Evolutionary conservation across 2,329 filamentous ascomycete genomes (phyloP).

Genomic region (Lachnellula cervina): DNA sequence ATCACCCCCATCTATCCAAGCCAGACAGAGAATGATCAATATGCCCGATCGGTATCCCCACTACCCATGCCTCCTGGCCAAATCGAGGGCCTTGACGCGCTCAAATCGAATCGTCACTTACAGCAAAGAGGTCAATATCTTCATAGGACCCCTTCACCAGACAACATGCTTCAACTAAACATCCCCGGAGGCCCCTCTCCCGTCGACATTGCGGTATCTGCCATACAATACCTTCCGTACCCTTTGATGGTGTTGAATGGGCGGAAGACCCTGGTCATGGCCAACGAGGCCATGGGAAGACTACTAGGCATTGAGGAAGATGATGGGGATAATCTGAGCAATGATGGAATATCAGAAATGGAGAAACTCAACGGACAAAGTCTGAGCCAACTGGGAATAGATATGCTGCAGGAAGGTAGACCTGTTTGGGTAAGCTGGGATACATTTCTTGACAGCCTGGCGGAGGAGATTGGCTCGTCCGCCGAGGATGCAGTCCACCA

Average conservation of each 20-base stretch:
- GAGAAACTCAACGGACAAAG: conserved; percentile 62
- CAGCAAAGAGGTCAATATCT: conserved; percentile 17
- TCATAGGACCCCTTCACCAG: conserved; percentile 5
- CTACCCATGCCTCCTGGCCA: conserved; percentile 24
- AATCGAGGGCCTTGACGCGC: conserved; percentile 27
- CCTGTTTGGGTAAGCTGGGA: conserved; percentile 58
- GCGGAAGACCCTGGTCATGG: conserved; percentile 64
- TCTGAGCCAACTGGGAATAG: conserved; percentile 65
- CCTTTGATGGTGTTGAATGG: conserved; percentile 65
- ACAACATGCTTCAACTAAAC: conserved; percentile 16
- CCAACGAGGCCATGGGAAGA: conserved; percentile 70
- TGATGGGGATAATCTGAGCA: conserved; percentile 34
- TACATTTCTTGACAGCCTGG: conserved; percentile 50
- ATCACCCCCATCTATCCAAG: not conserved
- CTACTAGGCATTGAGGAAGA: conserved; percentile 55
- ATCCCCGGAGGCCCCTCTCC: conserved; percentile 45
- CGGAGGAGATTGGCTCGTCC: conserved; percentile 19
- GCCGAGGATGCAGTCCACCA: conserved; percentile 3
- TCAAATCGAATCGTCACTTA: conserved; percentile 11
- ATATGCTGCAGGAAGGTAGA: conserved; percentile 64
- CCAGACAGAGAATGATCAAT: conserved; percentile 3
- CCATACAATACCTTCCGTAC: conserved; percentile 69
- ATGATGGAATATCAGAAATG: conserved; percentile 40
- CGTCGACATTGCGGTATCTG: conserved; percentile 57
- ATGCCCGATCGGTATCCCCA: conserved; percentile 19